Base-by-base conservation (phyloP, 306 rosid genomes). In the Chamaecrista fasciculata region DNA sequence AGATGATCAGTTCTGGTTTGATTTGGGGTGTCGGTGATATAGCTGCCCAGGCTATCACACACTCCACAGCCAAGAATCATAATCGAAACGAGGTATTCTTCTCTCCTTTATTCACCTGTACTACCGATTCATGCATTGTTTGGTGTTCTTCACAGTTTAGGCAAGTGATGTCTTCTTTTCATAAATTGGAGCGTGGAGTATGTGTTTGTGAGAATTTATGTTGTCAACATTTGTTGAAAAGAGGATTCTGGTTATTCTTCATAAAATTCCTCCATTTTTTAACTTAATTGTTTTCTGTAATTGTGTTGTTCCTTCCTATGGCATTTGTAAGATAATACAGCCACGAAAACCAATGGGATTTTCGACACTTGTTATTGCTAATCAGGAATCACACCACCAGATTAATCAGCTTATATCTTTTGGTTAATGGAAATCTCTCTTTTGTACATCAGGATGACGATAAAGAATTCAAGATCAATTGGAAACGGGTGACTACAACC, bases 21-120 rank as follows among this genome's bases (percentile, higher is more conserved):
- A 85, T 85, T 50, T 85, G 89, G 89, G 89, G 89, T 8, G 44
- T 65, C 66, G 86, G 89, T 67, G 89, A 85, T 63, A 74, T 85
- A 52, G 86, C 84, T 76, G 89, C 89, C 49, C 89, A 81, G 74
- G 76, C 70, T 9, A 71, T 85, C 66, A 81, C 84, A 24, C 52
- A 79, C 29, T 78, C 58, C 68, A 69, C 82, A 8, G 72, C 73
- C 52, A 79, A 76, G 15, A 28, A 28, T 58, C 57, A 58, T n/a
- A 18, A 20, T 37, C 78, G 53, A 55, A 15, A 39, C 18, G 33
- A 72, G 82, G 82, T 78, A 65, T 18, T 34, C 0, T 37, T 68
- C 63, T 49, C 10, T 52, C 42, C 12, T 25, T 25, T 5, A 33
- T 9, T 28, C 42, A 28, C 46, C 4, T 4, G 15, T 9, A 56